Evolutionary conservation across 129 eudicot species (phyloP).

Genomic region (Tanacetum coccineum): DNA sequence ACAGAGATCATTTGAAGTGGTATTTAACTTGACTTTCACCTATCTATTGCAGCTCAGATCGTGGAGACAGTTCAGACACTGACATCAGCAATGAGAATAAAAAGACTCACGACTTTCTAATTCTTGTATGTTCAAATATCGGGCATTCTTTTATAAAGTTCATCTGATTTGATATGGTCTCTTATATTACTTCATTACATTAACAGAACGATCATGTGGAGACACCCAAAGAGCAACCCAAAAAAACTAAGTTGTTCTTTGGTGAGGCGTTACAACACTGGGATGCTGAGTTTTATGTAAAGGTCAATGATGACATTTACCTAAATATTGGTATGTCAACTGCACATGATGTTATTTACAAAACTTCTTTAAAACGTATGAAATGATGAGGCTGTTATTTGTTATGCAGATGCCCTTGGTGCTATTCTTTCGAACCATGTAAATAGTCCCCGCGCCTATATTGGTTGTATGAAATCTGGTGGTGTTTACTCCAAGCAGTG

Average conservation of each 20-base stretch:
- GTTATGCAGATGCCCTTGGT: slow-evolving; percentile 67
- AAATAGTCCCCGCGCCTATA: slow-evolving; percentile 71
- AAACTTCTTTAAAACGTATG: no score
- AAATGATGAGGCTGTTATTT: no score
- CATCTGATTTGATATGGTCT: no score
- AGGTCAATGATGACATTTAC: slow-evolving; percentile 85
- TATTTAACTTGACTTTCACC: slow-evolving; percentile 10
- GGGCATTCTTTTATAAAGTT: no score
- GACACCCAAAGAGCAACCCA: slow-evolving; percentile 46
- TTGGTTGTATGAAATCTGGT: slow-evolving; percentile 96
- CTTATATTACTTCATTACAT: no score
- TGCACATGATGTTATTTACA: no score
- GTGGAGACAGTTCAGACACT: slow-evolving; percentile 56
- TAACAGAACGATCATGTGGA: slow-evolving; percentile 71
- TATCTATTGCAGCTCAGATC: slow-evolving; percentile 49
- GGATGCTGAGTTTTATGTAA: slow-evolving; percentile 90
- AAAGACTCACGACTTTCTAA: slow-evolving; percentile 62
- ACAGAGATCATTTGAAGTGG: slow-evolving; percentile 10
- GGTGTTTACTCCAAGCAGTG: slow-evolving; percentile 81
- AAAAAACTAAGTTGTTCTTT: slow-evolving; percentile 57
- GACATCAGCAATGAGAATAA: slow-evolving; percentile 58
- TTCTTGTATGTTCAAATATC: slow-evolving; percentile 66
- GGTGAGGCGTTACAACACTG: slow-evolving; percentile 63
- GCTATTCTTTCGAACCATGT: slow-evolving; percentile 59
- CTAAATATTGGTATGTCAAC: slow-evolving; percentile 59